phyloP scores from a whole-genome alignment of 2,329 filamentous ascomycete genomes.

The Botrytis elliptica region DNA sequence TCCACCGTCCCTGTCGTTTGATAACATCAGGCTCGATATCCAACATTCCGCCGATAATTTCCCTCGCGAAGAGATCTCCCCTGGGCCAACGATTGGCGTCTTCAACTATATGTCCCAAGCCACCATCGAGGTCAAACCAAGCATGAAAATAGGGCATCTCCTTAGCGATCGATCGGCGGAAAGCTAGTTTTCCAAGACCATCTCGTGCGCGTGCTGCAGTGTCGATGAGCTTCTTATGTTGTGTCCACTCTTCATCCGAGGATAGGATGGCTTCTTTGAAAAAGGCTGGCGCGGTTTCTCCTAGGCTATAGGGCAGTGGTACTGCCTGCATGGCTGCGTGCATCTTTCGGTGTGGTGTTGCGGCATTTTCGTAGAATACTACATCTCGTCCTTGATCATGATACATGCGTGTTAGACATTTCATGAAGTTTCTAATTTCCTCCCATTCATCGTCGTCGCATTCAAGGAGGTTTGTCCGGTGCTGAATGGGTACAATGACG shows the following conservation, averaged over 20 bases:
- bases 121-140: slow-evolving; percentile 92
- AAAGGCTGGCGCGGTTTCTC: slow-evolving; percentile 87
- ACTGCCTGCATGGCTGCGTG: slow-evolving; percentile 86
- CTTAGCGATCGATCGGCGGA: slow-evolving; percentile 78
- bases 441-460: slow-evolving; percentile 99
- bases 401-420: slow-evolving; percentile 89
- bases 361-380: slow-evolving; percentile 97
- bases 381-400: slow-evolving; percentile 90
- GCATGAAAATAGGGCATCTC: slow-evolving; percentile 99
- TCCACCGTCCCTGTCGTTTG: slow-evolving; percentile 88
- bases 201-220: slow-evolving; percentile 65
- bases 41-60: slow-evolving; percentile 89
- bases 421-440: slow-evolving; percentile 99
- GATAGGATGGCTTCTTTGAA: slow-evolving; percentile 92
- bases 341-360: slow-evolving; percentile 69
- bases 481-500: slow-evolving; percentile 84
- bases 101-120: slow-evolving; percentile 89
- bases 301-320: slow-evolving; percentile 87
- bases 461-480: slow-evolving; percentile 87
- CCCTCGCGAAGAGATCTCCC: slow-evolving; percentile 88
- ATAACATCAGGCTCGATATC: slow-evolving; percentile 78
- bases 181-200: slow-evolving; percentile 76
- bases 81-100: slow-evolving; percentile 81
- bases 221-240: slow-evolving; percentile 93
- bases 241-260: slow-evolving; percentile 89